phyloP scores from a whole-genome alignment of 2,329 filamentous ascomycete species.

The Ceratocystis cubensis region DNA sequence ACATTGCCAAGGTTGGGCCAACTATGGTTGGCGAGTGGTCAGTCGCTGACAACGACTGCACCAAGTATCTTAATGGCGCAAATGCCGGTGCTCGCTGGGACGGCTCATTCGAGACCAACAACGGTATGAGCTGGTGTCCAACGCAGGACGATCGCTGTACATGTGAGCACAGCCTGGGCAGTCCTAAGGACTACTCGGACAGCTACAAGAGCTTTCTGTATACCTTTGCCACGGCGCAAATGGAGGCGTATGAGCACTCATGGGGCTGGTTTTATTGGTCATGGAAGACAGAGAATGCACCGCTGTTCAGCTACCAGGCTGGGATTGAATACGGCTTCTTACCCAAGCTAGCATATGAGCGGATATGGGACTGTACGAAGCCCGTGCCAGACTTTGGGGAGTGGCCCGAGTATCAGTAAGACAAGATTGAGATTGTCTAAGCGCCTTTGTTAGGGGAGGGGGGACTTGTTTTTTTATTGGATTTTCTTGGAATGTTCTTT shows the following conservation, averaged over 20 bases:
- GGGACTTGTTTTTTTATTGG: background rate
- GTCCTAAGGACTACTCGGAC: conserved; percentile 23
- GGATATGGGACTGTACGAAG: conserved; percentile 37
- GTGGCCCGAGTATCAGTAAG: conserved; percentile 24
- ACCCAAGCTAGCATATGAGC: conserved; percentile 44
- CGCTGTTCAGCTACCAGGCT: conserved; percentile 60
- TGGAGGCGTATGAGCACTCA: conserved; percentile 58
- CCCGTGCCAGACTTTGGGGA: conserved; percentile 26
- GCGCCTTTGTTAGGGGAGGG: background rate
- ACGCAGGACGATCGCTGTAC: conserved; percentile 39
- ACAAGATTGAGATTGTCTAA: background rate
- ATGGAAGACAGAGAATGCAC: conserved; percentile 60
- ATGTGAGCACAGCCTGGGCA: conserved; percentile 46
- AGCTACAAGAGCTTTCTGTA: conserved; percentile 56
- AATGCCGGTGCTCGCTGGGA: conserved; percentile 58
- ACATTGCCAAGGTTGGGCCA: conserved; percentile 43
- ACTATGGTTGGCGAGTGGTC: conserved; percentile 68
- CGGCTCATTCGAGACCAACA: conserved; percentile 47
- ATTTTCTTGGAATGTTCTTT: too few species aligned
- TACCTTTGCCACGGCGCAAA: conserved; percentile 63
- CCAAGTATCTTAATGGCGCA: conserved; percentile 53
- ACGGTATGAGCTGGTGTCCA: conserved; percentile 49
- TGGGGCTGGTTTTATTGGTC: conserved; percentile 81
- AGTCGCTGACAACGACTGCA: conserved; percentile 58
- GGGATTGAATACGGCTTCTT: conserved; percentile 49